Conservation (phyloP, 805 yeast genomes). For the Priceomyces medius region DNA sequence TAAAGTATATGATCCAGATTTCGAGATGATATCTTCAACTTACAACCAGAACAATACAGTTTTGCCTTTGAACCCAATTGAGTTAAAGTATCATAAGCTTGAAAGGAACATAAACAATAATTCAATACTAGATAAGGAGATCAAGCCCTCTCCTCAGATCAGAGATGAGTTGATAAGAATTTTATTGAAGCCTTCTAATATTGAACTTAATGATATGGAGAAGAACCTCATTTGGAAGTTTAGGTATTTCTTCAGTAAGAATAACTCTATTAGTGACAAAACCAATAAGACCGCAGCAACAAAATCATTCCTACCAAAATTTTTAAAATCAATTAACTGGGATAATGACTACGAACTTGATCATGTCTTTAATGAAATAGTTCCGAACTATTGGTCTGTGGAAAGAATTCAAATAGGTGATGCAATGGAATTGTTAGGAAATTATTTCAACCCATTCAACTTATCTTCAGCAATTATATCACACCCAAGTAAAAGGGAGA, state of each 20-base stretch:
- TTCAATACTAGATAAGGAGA: conserved; percentile 73
- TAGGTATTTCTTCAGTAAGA: conserved; percentile 62
- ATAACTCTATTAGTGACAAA: conserved; percentile 48
- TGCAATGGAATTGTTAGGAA: conserved; percentile 82
- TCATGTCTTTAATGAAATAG: conserved; percentile 68
- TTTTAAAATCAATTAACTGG: conserved; percentile 86
- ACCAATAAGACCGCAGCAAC: conserved; percentile 17
- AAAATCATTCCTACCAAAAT: conserved; percentile 60
- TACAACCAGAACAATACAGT: conserved; percentile 6
- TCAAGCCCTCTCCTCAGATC: conserved; percentile 82
- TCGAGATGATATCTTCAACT: conserved; percentile 13
- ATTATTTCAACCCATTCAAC: conserved; percentile 58
- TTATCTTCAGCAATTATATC: conserved; percentile 16
- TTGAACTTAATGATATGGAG: conserved; percentile 75
- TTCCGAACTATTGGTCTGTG: conserved; percentile 58
- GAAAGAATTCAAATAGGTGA: conserved; percentile 80
- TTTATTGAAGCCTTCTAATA: conserved; percentile 77
- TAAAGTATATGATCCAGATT: conserved; percentile 49
- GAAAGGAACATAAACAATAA: conserved; percentile 78
- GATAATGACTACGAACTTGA: conserved; percentile 76
- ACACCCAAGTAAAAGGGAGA: conserved; percentile 3
- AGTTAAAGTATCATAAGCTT: conserved; percentile 77
- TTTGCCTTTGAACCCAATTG: conserved; percentile 67
- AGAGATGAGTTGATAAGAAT: conserved; percentile 72
- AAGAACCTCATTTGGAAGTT: conserved; percentile 89